Evolutionary conservation across 495 filamentous ascomycete species (phyloP), one percentile per base, ranked within the genome.

Genomic region (Podospora fimiseda): DNA sequence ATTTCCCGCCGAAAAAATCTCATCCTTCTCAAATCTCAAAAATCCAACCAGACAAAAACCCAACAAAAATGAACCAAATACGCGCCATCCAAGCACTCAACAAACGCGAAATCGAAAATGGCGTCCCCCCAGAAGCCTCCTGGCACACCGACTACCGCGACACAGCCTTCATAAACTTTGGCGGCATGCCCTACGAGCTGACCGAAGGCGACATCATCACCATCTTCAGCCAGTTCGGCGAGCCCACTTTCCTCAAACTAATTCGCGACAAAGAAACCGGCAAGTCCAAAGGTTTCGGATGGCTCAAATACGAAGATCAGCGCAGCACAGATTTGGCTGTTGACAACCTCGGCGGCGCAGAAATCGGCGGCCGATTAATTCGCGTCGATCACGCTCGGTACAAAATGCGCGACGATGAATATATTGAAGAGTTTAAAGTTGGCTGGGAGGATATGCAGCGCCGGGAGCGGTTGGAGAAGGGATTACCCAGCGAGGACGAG

Each of bases 61-160:
- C 43, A 37, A 14, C 23, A 43, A 52, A 23, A 14, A 98, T 98
- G 93, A 96, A 97, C 68, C 82, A 84, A 58, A 91, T 98, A 60
- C 88, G 89, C 60, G 83, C 88, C 57, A 88, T 96, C 57, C 87
- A 95, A 69, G 81, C 84, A 63, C 86, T 98, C 53, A 99, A 97
- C 74, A 90, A 95, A 77, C 84, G 86, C 53, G 93, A 99, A 71
- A 86, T 97, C 50, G 89, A 96, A 70, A 84, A 88, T 67, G 86
- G 81, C 55, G 72, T 92, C 48, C 71, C 87, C 14, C 83, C 88
- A 30, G 80, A 88, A 68, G 93, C 87, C 43, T 97, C 94, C 53
- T 99, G 93, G 93, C 93, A 99, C 68, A 82, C 85, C 62, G 93
- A 99, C 73, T 97, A 95, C 70, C 86, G 88, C 68, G 92, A 96